These are phyloP conservation scores for Zostera marina DNA, from an alignment of 116 monocot species.

Conservation along the genomic window DNA sequence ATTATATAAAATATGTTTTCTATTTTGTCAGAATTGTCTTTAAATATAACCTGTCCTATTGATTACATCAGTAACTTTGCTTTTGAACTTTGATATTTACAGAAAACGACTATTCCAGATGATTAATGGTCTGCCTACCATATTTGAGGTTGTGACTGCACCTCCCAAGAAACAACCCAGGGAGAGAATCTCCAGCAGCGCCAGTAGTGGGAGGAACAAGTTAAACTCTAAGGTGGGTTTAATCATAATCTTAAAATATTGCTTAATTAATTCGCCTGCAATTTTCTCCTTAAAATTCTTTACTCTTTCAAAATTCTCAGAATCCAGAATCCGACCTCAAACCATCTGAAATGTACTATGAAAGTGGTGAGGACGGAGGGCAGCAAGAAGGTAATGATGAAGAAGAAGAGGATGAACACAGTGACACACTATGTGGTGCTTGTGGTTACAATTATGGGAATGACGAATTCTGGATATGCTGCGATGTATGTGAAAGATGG, in stretches of 20 bases:
- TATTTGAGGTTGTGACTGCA: constrained; percentile 88
- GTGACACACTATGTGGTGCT: constrained; percentile 62
- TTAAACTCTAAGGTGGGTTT: constrained; percentile 46
- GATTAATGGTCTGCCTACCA: constrained; percentile 84
- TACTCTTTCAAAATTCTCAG: constrained; percentile 17
- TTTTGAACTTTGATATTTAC: constrained; percentile 6
- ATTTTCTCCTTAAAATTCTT: background rate
- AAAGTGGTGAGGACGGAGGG: constrained; percentile 36
- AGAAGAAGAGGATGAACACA: constrained; percentile 56
- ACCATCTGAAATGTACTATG: constrained; percentile 17
- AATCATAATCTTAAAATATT: background rate
- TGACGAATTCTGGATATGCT: constrained; percentile 97
- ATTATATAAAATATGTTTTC: too few relatives aligned
- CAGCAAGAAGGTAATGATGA: background rate
- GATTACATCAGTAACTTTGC: too few relatives aligned
- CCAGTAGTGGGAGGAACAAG: constrained; percentile 39
- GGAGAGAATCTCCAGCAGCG: constrained; percentile 56
- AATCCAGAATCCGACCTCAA: constrained; percentile 9
- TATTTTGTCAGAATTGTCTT: too few relatives aligned
- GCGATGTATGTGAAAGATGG: constrained; percentile 79
- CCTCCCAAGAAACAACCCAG: constrained; percentile 49
- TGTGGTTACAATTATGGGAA: constrained; percentile 67
- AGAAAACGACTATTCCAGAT: constrained; percentile 81
- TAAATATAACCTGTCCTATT: too few relatives aligned
- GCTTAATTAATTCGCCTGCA: background rate